These are phyloP conservation scores for Herpetospermum pedunculosum DNA, from an alignment of 306 rosid genomes.

Conservation along the genomic window DNA sequence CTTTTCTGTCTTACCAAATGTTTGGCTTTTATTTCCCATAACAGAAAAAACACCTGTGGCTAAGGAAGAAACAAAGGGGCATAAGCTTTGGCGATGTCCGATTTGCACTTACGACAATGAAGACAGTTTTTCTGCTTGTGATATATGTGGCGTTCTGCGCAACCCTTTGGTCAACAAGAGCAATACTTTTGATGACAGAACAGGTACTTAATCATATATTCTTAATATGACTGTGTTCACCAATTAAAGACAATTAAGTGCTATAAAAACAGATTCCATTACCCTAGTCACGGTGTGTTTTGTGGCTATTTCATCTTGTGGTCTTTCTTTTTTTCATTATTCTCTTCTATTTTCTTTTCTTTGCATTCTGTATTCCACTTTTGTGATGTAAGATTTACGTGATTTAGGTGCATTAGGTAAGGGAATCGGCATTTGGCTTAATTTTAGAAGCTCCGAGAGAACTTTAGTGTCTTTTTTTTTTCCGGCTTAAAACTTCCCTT, in stretches of 20 bases:
- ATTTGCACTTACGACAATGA: conserved; percentile 91
- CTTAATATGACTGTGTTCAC: neutral
- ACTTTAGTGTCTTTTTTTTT: neutral
- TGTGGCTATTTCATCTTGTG: neutral
- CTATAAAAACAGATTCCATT: neutral
- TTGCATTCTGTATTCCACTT: neutral
- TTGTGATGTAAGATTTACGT: neutral
- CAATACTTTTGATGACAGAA: conserved; percentile 21
- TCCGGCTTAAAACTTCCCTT: conserved; percentile 8
- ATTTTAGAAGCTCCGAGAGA: conserved; percentile 4
- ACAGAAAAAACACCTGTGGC: conserved; percentile 34
- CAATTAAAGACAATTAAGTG: neutral
- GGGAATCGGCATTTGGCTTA: neutral
- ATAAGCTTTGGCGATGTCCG: conserved; percentile 57
- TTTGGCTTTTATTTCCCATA: conserved; percentile 14
- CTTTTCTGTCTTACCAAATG: conserved; percentile 1
- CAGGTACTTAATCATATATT: conserved; percentile 42
- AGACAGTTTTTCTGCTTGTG: conserved; percentile 53
- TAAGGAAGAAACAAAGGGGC: conserved; percentile 28
- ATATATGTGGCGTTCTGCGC: conserved; percentile 87
- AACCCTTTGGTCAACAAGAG: conserved; percentile 22
- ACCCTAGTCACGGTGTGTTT: neutral
- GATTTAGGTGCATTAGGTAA: conserved; percentile 7
- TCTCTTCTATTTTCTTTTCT: neutral
- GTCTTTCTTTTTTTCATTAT: neutral